Conservation (phyloP, 225 moss, liverwort and hornwort species). For the Ulota crispa region DNA sequence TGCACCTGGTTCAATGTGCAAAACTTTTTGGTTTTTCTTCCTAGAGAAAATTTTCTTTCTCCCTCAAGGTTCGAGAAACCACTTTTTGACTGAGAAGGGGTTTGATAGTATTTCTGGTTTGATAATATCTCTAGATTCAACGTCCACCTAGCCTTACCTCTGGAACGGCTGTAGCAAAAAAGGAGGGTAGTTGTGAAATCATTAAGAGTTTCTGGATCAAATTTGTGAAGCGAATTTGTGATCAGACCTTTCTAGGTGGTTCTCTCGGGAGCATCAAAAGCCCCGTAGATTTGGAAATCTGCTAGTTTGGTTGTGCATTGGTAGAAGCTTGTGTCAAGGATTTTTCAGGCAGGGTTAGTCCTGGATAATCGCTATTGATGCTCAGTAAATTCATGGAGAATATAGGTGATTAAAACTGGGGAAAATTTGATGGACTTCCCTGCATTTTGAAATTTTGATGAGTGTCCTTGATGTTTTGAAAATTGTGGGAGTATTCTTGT, state of each 20-base stretch:
- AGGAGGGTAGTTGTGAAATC: conserved; percentile 25
- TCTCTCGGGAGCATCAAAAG: neutral
- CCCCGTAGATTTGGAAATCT: neutral
- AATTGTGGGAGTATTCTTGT: no score
- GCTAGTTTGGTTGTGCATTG: neutral
- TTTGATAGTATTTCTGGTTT: conserved; percentile 28
- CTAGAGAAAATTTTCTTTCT: no score
- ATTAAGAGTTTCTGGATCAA: neutral
- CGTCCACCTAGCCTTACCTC: conserved; percentile 46
- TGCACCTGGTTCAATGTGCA: no score
- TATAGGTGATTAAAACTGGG: conserved; percentile 18
- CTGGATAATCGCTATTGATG: conserved; percentile 59
- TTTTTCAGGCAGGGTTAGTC: conserved; percentile 36
- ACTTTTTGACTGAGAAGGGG: no score
- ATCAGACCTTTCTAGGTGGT: neutral
- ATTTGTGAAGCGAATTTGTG: neutral
- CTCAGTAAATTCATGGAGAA: conserved; percentile 66
- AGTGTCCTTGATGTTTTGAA: no score
- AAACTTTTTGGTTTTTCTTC: no score
- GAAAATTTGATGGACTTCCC: no score
- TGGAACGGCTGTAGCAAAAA: conserved; percentile 62
- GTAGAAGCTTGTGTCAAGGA: no score
- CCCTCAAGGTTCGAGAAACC: no score
- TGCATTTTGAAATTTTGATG: no score
- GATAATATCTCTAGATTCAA: conserved; percentile 49